These are phyloP conservation scores for Suhomyces sp. DNA, from an alignment of 805 yeast genomes.

Conservation along the genomic window DNA sequence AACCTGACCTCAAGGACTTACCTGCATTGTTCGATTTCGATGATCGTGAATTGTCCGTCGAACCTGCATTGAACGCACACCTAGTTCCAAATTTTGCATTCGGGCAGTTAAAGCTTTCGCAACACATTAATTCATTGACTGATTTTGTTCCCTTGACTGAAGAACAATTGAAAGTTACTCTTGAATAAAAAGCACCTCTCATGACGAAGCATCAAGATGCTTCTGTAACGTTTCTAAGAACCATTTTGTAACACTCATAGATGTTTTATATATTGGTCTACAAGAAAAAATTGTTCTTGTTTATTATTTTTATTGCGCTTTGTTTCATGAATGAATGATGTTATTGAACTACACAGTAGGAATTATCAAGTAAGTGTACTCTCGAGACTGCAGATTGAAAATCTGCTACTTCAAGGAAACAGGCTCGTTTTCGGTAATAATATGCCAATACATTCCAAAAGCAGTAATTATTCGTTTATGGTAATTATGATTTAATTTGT, in stretches of 20 bases:
- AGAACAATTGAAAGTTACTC: constrained; percentile 32
- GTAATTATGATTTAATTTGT: too few species aligned
- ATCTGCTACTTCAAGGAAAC: too few species aligned
- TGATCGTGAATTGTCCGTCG: constrained; percentile 49
- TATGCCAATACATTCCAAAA: too few species aligned
- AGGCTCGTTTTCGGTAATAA: too few species aligned
- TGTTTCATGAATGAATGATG: constrained; percentile 4
- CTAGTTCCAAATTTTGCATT: constrained; percentile 45
- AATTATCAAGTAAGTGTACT: too few species aligned
- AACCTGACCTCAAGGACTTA: constrained; percentile 42
- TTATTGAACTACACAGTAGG: too few species aligned
- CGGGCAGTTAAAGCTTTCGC: constrained; percentile 24
- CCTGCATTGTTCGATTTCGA: constrained; percentile 55
- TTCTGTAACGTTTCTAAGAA: too few species aligned
- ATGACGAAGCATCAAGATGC: too few species aligned
- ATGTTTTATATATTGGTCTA: not conserved
- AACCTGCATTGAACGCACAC: constrained; percentile 36
- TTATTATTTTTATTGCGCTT: constrained; percentile 1
- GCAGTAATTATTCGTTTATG: too few species aligned
- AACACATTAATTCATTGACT: constrained; percentile 20
- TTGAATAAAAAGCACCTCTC: constrained; percentile 26
- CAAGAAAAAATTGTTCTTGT: constrained; percentile 1
- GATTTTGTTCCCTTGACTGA: constrained; percentile 40
- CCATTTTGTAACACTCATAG: too few species aligned
- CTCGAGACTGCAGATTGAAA: too few species aligned